These are phyloP conservation scores for Fusarium abutilonis DNA, from an alignment of 2,329 filamentous ascomycete genomes.

Conservation along the genomic window DNA sequence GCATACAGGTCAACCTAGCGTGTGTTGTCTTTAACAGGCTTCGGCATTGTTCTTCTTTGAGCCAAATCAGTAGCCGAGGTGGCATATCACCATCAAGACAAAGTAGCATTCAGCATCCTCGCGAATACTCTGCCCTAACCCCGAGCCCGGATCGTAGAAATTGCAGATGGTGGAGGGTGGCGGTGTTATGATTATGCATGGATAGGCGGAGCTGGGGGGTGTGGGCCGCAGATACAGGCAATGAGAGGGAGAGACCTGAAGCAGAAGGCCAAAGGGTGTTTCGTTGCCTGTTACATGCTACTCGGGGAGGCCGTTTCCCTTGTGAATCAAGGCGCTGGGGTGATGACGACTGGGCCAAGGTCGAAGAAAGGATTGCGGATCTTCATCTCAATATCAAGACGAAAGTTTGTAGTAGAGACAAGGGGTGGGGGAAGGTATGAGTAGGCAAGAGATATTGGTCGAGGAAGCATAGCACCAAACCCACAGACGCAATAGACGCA, in stretches of 20 bases:
- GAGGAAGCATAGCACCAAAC: slow-evolving; percentile 15
- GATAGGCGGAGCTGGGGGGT: slow-evolving; percentile 33
- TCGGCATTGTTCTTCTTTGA: not conserved
- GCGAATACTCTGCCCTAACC: slow-evolving; percentile 8
- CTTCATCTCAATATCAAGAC: not conserved
- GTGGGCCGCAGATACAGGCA: slow-evolving; percentile 26
- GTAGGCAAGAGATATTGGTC: slow-evolving; percentile 14
- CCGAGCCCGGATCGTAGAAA: slow-evolving; percentile 18
- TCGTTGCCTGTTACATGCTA: slow-evolving; percentile 7
- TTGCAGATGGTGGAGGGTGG: slow-evolving; percentile 34
- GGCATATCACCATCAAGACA: not conserved
- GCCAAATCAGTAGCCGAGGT: not conserved
- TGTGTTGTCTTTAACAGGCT: slow-evolving; percentile 21
- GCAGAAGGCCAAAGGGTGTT: not conserved
- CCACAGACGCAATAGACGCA: slow-evolving; percentile 10
- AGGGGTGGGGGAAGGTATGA: slow-evolving; percentile 4
- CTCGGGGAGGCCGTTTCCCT: slow-evolving; percentile 10
- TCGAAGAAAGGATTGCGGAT: not conserved
- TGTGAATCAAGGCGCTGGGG: slow-evolving; percentile 1
- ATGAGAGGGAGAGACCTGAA: not conserved
- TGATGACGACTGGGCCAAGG: slow-evolving; percentile 3
- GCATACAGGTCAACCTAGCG: slow-evolving; percentile 21
- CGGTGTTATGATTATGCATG: slow-evolving; percentile 37
- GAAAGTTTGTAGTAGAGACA: not conserved
- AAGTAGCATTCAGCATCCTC: not conserved